Base-by-base conservation (phyloP, 345 rosid species). In the Melaleuca quinquenervia region DNA sequence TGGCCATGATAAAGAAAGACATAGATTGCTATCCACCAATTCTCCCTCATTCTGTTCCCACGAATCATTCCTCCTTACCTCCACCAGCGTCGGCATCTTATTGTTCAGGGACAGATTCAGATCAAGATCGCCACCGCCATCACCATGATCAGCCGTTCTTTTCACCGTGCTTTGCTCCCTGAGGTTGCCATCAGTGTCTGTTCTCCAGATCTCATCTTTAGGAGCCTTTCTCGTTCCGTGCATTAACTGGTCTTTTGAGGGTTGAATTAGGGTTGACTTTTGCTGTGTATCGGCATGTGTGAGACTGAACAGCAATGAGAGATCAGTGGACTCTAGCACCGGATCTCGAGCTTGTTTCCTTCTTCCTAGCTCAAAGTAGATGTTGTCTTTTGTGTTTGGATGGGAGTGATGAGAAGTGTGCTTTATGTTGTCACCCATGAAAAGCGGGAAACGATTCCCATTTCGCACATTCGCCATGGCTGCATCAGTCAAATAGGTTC, bases 61-160 rank as follows among this genome's bases (percentile, higher is more conserved):
- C 50, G 74, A 20, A 82, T 54, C 82, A 86, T 85, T 84, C 86
- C 41, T 84, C 91, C 12, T 45, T 80, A 29, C 83, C 86, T 32
- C 82, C 51, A 45, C 75, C 53, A 86, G 48, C 82, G 24, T 75
- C 45, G 54, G 76, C 60, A 85, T 49, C 87, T 86, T 89, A 85
- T 84, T 52, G 75, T 89, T 84, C 8, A 91, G 86, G 51, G 92
- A 87, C 24, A 90, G 91, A 60, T 82, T 89, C 83, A 91, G 88
- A 88, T 90, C 92, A 50, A 91, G 86, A 70, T 70, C 45, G 45
- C 87, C 82, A 21, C 70, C 70, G 20, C 55, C 76, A 6, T 82
- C 87, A 2, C 53, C 85, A 14, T 80, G 85, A 26, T 1, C 51
- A 6, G 85, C 90, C 74, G 84, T 86, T 58, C 90, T 84, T 80